A percentile compares a stretch with the other conserved stretches of the same genome.
Conservation (phyloP, 106 monocot genomes). For the Dendrobium huoshanense region DNA sequence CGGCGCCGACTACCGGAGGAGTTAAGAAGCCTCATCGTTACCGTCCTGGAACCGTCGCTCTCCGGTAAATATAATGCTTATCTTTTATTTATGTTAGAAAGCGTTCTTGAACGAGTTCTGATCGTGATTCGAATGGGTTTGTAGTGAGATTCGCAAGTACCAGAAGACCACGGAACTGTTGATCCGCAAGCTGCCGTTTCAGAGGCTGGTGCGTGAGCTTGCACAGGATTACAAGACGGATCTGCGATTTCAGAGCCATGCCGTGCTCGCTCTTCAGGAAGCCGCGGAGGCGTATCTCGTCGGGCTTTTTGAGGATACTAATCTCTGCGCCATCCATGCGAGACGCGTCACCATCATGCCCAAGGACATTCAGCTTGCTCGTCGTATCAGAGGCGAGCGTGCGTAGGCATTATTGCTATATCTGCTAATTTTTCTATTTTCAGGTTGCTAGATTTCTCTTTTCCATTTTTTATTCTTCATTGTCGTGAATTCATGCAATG, state of each 20-base stretch:
- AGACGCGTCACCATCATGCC: conserved; percentile 1
- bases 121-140: neutral
- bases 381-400: neutral
- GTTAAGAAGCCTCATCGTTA: conserved; percentile 17
- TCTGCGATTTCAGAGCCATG: conserved; percentile 4
- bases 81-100: neutral
- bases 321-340: neutral
- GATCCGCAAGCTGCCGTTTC: conserved; percentile 3
- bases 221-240: conserved; percentile 15
- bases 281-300: conserved; percentile 1
- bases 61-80: neutral
- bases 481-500: neutral
- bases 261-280: neutral
- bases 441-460: no score
- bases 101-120: neutral
- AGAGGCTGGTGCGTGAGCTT: conserved; percentile 6
- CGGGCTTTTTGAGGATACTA: neutral
- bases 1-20: conserved; percentile 27
- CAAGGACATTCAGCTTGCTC: conserved; percentile 3
- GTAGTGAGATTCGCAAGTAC: neutral
- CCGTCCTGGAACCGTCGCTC: neutral
- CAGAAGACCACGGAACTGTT: neutral
- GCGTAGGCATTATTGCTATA: neutral
- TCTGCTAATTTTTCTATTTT: no score
- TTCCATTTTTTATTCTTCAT: neutral